phyloP scores from a whole-genome alignment of 345 rosid species.

The Rhizophora mangle region DNA sequence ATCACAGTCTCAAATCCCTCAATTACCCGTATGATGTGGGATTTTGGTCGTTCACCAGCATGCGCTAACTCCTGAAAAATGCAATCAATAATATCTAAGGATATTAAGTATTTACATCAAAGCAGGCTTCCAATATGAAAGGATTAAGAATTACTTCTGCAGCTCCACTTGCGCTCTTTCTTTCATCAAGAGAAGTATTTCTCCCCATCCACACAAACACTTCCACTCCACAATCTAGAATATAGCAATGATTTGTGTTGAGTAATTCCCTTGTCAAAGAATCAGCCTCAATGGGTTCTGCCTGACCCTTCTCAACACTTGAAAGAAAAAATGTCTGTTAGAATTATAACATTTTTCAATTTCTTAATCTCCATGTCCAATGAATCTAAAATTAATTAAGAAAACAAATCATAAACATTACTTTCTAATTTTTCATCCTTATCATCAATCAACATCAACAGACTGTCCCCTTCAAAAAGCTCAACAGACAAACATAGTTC shows the following conservation, averaged over 20 bases:
- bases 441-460: no score
- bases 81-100: conserved; percentile 5
- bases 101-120: conserved; percentile 10
- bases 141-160: conserved; percentile 60
- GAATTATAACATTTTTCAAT: conserved; percentile 11
- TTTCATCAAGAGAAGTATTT: conserved; percentile 73
- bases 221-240: conserved; percentile 80
- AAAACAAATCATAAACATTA: neutral
- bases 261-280: conserved; percentile 69
- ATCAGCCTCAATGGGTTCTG: conserved; percentile 63
- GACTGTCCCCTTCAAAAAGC: no score
- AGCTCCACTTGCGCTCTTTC: conserved; percentile 77
- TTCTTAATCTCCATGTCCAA: neutral
- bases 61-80: conserved; percentile 58
- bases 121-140: conserved; percentile 1
- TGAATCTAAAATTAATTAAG: neutral
- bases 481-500: no score
- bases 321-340: conserved; percentile 34
- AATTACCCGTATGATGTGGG: conserved; percentile 74
- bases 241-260: conserved; percentile 77
- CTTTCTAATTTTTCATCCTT: neutral
- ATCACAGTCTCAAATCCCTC: conserved; percentile 96
- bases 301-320: conserved; percentile 87
- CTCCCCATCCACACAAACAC: conserved; percentile 95
- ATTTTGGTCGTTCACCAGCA: conserved; percentile 49